Base-by-base conservation (phyloP, 1,284 basidiomycete genomes). In the Vanrija sp. region DNA sequence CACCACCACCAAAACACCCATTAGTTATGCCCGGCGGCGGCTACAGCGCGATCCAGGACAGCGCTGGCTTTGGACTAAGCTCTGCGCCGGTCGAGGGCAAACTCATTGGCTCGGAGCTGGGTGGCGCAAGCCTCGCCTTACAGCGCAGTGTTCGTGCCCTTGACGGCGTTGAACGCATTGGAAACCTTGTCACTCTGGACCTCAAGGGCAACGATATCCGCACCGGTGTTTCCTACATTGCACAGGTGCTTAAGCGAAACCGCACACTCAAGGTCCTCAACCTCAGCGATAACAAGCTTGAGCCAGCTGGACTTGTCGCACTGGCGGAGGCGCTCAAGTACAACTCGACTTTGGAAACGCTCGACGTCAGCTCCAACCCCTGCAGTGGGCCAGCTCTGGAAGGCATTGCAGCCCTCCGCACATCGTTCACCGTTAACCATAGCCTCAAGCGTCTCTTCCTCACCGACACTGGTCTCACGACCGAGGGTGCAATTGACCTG, bases 251-350 rank as follows among this genome's bases (percentile, higher is more conserved):
- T 59, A 98, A 97, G 73, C 86, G 94, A 43, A 98, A 98, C 74
- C 82, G 93, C 28, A 98, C 95, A 1, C 80, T 98, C 39, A 95
- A 94, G 72, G 88, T 97, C 14, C 82, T 97, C 29, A 98, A 97
- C 71, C 77, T 98, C 46, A 88, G 88, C 67, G 93, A 98, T 70
- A 98, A 98, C 75, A 90, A 88, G 72, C 84, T 98, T 19, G 93
- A 95, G 57, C 82, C 90, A 2, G 78, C 83, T 8, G 91, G 91
- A 45, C 80, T 98, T 14, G 84, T 88, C 0, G 79, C 83, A 0
- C 80, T 98, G 14, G 92, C 92, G 0, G 95, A 98, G 73, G 89
- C 92, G 14, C 78, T 98, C 88, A 96, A 96, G 86, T 96, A 95
- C 75, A 98, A 98, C 67, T 85, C 89, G 3, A 87, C 86, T 46